Percentiles rank a stretch among this genome's conserved stretches.
phyloP scores from a whole-genome alignment of 495 filamentous ascomycete genomes.

The Corynascus novoguineensis region DNA sequence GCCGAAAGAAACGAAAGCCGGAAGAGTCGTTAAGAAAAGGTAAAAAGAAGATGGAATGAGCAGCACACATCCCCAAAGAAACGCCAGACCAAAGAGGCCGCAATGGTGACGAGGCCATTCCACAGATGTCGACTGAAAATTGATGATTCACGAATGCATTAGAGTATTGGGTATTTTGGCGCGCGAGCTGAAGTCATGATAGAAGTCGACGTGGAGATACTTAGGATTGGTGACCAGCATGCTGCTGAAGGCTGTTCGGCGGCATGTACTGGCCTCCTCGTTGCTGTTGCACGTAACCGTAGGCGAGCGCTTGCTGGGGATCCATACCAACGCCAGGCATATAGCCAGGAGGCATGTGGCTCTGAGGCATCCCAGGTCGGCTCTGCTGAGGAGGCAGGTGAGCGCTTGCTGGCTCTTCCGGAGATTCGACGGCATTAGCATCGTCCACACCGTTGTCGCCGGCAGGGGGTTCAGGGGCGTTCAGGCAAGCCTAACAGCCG shows the following conservation, averaged over 20 bases:
- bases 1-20: constrained; percentile 14
- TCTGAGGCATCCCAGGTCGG: constrained; percentile 47
- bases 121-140: constrained; percentile 29
- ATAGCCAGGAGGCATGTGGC: constrained; percentile 47
- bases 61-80: constrained; percentile 27
- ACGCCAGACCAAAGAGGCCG: constrained; percentile 27
- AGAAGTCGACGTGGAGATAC: constrained; percentile 11
- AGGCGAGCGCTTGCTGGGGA: constrained; percentile 54
- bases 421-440: constrained; percentile 54
- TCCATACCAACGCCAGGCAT: constrained; percentile 51
- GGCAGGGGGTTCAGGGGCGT: constrained; percentile 89
- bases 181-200: constrained; percentile 33
- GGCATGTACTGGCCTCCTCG: constrained; percentile 49
- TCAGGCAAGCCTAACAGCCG: constrained; percentile 72
- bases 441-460: constrained; percentile 89
- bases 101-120: constrained; percentile 19
- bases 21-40: constrained; percentile 16
- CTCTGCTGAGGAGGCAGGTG: constrained; percentile 53
- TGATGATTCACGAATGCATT: constrained; percentile 46
- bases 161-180: constrained; percentile 45
- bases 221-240: constrained; percentile 51
- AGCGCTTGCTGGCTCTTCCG: constrained; percentile 55
- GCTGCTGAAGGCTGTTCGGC: constrained; percentile 50
- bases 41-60: constrained; percentile 28
- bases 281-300: constrained; percentile 55